Base-by-base conservation (phyloP, 768 basidiomycete genomes). In the Suillus decipiens region DNA sequence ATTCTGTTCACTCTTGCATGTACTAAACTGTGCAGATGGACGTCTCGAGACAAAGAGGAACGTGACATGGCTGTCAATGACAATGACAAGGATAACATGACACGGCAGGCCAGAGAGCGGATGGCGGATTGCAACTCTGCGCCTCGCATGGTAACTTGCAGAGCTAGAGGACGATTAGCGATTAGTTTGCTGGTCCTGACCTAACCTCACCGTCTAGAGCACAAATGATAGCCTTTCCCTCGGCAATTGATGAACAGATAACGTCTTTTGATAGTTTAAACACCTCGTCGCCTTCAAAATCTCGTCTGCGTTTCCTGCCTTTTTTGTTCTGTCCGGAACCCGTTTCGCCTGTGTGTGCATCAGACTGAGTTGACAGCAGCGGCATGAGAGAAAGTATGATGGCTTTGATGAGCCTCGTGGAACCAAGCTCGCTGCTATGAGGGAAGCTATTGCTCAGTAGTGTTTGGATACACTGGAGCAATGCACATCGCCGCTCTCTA, bases 261-360 rank as follows among this genome's bases (percentile, higher is more conserved):
- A 83, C 77, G 51, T 80, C 72, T 51, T 78, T 77, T 2, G 80
- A 72, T 9, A 76, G 68, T 59, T 82, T 85, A 73, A 95, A 86
- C 6, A 89, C 76, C 68, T 89, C 90, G 60, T 91, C 91, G 11
- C 86, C 90, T 73, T 93, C 90, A 66, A 87, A 93, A 14, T 81
- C 87, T 24, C 86, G 83, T 22, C 82, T 80, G 53, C 88, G 80
- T 72, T 91, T 94, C 72, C 86, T 93, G 61, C 84, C 83, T 68
- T 85, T 87, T 70, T 79, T 86, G 15, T 69, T 77, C 68, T 76
- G 53, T 67, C 61, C 17, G 3, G 66, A 68, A 47, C 69, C 64
- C 17, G 63, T 41, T 14, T 67, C 73, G 31, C 61, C 51, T 24
- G 62, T 59, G 41, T 76, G 70, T 10, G 67, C 64, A 10, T 80